These are phyloP conservation scores for Blastomyces emzantsi DNA, from an alignment of 2,329 filamentous ascomycete genomes.

Conservation along the genomic window DNA sequence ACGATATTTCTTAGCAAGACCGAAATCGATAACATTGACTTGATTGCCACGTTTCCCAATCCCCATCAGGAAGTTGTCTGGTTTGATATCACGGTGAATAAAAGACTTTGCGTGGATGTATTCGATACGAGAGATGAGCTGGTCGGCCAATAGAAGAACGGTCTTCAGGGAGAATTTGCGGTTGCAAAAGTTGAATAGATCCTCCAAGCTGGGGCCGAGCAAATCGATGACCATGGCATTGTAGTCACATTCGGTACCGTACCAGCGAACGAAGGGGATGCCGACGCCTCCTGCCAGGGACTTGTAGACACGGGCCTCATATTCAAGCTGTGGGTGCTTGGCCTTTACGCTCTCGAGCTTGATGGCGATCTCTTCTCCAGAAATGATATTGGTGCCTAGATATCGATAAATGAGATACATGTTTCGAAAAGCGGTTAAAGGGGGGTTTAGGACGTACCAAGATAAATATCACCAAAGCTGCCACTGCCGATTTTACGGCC, in stretches of 20 bases:
- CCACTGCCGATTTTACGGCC: conserved; percentile 98
- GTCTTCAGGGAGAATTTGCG: conserved; percentile 99
- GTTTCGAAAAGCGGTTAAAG: not conserved
- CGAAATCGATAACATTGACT: conserved; percentile 99
- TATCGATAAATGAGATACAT: conserved; percentile 8
- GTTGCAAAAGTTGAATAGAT: conserved; percentile 99
- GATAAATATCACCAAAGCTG: conserved; percentile 96
- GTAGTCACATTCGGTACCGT: conserved; percentile 98
- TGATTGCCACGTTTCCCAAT: conserved; percentile 99
- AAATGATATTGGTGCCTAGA: conserved; percentile 95
- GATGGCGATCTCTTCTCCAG: conserved; percentile 98
- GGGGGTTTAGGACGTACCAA: conserved; percentile 46
- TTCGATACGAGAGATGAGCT: conserved; percentile 98
- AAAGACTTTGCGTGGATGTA: conserved; percentile 99
- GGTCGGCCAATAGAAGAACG: conserved; percentile 88
- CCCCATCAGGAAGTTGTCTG: conserved; percentile 99
- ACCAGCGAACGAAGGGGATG: conserved; percentile 98
- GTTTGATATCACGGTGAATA: conserved; percentile 99
- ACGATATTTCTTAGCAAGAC: conserved; percentile 98
- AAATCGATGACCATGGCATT: conserved; percentile 99
- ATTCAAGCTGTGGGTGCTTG: conserved; percentile 97
- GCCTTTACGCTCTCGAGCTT: conserved; percentile 99
- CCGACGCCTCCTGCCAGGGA: conserved; percentile 90
- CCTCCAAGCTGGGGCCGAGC: conserved; percentile 88
- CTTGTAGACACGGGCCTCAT: conserved; percentile 87